Evolutionary conservation across 1,139 yeast genomes (phyloP), one percentile per base, ranked within the genome.

Genomic region (Kodamaea arcana): DNA sequence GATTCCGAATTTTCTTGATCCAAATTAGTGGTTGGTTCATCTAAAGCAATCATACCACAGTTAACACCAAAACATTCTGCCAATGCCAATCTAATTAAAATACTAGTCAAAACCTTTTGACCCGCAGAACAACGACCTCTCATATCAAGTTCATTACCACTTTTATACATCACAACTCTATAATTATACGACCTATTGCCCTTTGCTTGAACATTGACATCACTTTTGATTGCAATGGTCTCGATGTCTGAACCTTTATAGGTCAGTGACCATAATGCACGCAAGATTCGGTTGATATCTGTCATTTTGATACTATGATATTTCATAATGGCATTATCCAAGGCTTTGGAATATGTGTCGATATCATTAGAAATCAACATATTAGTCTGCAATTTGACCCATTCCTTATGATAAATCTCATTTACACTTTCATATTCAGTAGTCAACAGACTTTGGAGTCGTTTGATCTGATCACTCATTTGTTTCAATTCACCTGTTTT

Each of bases 111-210:
- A 2, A 94, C 97, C 54, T 88, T 87, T 58, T 94, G 99, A 1
- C 99, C 99, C 0, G 98, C 98, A 2, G 97, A 87, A 57, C 99
- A 94, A 38, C 98, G 67, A 1, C 98, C 99, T 45, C 98, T 74
- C 99, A 94, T 94, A 52, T 94, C 99, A 31, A 94, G 65, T 56
- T 92, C 98, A 1, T 80, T 83, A 36, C 85, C 94, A 48, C 85
- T 87, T 54, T 94, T 94, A 42, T 80, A 79, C 98, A 94, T 94
- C 13, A 92, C 95, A 15, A 94, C 97, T 27, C 97, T 72, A 55
- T 92, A 92, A 54, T 92, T 90, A 58, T 90, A 90, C 1, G 94
- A 77, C 36, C 92, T 65, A 36, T 80, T 80, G 0, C 80, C 80
- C 34, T 76, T 73, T 4, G 72, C 65, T 37, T 66, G 76, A 4